phyloP scores from a whole-genome alignment of 179 eudicot genomes.

The Silene coronaria region DNA sequence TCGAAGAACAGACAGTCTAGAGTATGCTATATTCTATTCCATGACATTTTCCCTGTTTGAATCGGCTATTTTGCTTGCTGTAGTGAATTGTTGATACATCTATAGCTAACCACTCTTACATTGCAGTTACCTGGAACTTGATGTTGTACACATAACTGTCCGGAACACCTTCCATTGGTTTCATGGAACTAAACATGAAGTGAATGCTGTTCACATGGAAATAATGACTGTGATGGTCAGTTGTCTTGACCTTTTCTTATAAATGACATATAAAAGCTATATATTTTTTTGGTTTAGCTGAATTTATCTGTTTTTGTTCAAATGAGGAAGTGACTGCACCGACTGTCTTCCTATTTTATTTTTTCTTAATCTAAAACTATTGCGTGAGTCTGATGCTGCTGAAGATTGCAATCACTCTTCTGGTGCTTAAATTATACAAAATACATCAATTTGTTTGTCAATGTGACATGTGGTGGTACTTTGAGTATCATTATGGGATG shows the following conservation, averaged over 20 bases:
- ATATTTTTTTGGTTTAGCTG: not conserved
- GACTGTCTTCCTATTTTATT: conserved; percentile 1
- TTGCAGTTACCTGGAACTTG: conserved; percentile 84
- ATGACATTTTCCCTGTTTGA: not conserved
- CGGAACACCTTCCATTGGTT: conserved; percentile 76
- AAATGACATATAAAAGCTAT: not conserved
- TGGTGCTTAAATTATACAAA: not conserved
- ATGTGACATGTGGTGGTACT: not conserved
- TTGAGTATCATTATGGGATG: conserved; percentile 1
- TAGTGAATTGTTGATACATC: not conserved
- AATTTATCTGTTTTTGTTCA: not conserved
- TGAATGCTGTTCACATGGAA: conserved; percentile 78
- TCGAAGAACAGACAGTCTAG: conserved; percentile 69
- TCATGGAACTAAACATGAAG: conserved; percentile 58
- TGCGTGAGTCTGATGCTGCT: not conserved
- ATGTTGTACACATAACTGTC: conserved; percentile 89
- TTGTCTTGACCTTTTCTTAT: conserved; percentile 13
- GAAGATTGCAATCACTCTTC: not conserved
- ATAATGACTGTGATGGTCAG: conserved; percentile 65
- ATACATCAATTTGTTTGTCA: not conserved
- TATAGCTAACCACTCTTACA: conserved; percentile 3
- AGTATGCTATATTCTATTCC: conserved; percentile 41
- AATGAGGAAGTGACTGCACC: not conserved
- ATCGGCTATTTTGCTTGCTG: not conserved
- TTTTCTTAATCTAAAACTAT: not conserved